Conservation (phyloP, 202 grass and related monocot species). For the Cymbopogon flexuosus region DNA sequence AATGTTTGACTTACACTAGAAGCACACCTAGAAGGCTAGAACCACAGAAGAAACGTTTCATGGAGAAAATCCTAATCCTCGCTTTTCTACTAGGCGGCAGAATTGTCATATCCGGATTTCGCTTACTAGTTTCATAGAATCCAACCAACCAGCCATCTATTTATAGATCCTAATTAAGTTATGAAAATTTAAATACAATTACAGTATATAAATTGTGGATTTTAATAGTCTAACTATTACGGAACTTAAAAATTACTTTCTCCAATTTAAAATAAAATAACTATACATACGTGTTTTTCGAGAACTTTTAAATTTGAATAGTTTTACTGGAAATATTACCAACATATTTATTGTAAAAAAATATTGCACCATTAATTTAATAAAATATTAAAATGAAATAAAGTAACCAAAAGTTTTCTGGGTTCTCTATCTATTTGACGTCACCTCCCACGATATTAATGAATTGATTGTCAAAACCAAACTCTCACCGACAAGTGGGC, state of each 20-base stretch:
- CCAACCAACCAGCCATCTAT: background rate
- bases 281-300: background rate
- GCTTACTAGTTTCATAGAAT: background rate
- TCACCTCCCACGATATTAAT: background rate
- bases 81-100: background rate
- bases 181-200: too few relatives aligned
- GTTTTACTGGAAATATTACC: background rate
- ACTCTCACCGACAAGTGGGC: background rate
- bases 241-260: background rate
- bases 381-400: background rate
- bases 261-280: background rate
- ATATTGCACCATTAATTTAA: background rate
- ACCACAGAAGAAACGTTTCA: too few relatives aligned
- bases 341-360: background rate
- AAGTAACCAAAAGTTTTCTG: background rate
- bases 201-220: background rate
- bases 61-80: background rate
- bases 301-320: background rate
- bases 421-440: background rate
- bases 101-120: background rate
- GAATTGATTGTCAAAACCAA: background rate
- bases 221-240: background rate
- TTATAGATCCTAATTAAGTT: background rate
- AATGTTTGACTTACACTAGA: background rate
- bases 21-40: too few relatives aligned